A percentile compares a stretch with the other conserved stretches of the same genome.
Evolutionary conservation across 2,329 filamentous ascomycete genomes (phyloP).

Genomic region (Aspergillus sp.): DNA sequence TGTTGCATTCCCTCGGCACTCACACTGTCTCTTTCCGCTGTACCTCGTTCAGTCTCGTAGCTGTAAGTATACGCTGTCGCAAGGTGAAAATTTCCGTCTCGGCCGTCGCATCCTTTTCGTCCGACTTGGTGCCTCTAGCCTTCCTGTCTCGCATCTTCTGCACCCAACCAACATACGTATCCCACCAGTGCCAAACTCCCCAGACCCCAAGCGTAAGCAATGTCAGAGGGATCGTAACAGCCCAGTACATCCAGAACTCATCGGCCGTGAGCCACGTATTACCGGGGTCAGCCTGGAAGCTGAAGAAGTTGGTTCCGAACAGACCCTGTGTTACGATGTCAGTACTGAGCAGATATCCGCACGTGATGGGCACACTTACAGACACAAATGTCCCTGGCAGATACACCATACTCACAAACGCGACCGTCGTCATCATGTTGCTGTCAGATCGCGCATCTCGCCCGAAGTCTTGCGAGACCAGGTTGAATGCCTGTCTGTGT

Average conservation of each 20-base stretch:
- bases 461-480: conserved; percentile 32
- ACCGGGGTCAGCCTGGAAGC: conserved; percentile 19
- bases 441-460: conserved; percentile 25
- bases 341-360: neutral
- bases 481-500: conserved; percentile 33
- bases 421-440: conserved; percentile 32
- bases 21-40: conserved; percentile 5
- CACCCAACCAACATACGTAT: neutral
- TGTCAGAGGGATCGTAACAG: conserved; percentile 30
- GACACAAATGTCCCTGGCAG: conserved; percentile 32
- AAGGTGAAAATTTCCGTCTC: neutral
- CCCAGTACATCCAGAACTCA: conserved; percentile 36
- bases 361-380: conserved; percentile 16
- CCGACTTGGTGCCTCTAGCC: neutral
- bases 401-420: conserved; percentile 28
- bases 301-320: conserved; percentile 39
- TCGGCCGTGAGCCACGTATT: conserved; percentile 25
- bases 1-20: neutral
- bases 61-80: neutral
- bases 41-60: neutral
- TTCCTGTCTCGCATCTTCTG: neutral
- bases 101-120: neutral
- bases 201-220: conserved; percentile 25
- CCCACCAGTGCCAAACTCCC: conserved; percentile 22
- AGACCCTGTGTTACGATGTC: conserved; percentile 23